These are phyloP conservation scores for Pythium volutum DNA, from an alignment of 352 stramenopile species.

Conservation along the genomic window DNA sequence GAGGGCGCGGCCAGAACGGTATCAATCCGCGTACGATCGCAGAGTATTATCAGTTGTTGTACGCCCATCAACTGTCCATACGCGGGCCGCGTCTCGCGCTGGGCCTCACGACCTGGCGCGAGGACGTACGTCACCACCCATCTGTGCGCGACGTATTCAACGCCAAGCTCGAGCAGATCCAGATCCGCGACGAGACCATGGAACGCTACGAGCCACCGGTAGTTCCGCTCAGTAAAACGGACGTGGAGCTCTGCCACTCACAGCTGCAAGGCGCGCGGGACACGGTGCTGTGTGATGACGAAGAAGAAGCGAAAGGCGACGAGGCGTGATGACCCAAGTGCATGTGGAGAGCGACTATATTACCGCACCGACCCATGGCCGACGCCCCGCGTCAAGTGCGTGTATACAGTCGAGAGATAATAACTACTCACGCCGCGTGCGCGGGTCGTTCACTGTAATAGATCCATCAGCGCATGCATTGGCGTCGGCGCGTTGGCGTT, in stretches of 20 bases:
- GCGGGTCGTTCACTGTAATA: too few species aligned
- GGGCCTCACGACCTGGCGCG: constrained; percentile 56
- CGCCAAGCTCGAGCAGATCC: constrained; percentile 55
- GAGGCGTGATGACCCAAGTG: constrained; percentile 1
- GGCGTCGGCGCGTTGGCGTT: too few species aligned
- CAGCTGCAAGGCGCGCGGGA: neutral
- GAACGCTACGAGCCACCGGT: constrained; percentile 2
- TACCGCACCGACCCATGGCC: too few species aligned
- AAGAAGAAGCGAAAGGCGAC: constrained; percentile 7
- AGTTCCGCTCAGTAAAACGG: neutral
- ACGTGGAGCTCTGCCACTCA: neutral
- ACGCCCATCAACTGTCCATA: neutral
- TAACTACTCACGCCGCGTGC: too few species aligned
- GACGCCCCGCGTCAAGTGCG: too few species aligned
- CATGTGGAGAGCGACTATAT: neutral
- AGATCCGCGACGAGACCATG: constrained; percentile 20
- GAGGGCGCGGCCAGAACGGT: neutral
- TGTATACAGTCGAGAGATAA: too few species aligned
- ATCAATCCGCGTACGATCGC: constrained; percentile 3
- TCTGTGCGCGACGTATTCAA: constrained; percentile 37
- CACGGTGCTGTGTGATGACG: constrained; percentile 9
- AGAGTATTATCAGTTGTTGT: constrained; percentile 12
- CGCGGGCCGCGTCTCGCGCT: constrained; percentile 30
- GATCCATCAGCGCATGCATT: too few species aligned
- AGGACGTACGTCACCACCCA: constrained; percentile 44